phyloP scores from a whole-genome alignment of 805 yeast genomes.

The Saccharomycopsis javanensis region DNA sequence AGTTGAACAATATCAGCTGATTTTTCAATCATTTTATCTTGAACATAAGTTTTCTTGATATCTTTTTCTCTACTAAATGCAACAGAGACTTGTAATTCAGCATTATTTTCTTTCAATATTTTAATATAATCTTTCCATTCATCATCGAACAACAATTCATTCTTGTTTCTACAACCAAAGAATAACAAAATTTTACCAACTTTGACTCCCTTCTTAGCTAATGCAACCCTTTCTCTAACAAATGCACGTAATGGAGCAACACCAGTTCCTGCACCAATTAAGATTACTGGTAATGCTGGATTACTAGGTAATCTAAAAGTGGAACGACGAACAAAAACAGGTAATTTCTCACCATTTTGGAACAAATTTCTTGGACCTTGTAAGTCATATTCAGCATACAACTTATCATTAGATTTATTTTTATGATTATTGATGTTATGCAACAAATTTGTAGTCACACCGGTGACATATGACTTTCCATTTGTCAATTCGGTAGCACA shows the following conservation, averaged over 20 bases:
- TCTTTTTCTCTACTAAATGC: slow-evolving; percentile 79
- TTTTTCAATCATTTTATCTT: slow-evolving; percentile 56
- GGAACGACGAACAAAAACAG: slow-evolving; percentile 90
- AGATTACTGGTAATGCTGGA: slow-evolving; percentile 71
- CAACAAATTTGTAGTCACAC: slow-evolving; percentile 86
- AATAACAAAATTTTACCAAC: slow-evolving; percentile 72
- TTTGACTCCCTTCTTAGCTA: slow-evolving; percentile 36
- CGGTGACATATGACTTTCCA: slow-evolving; percentile 31
- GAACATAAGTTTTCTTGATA: slow-evolving; percentile 64
- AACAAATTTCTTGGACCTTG: slow-evolving; percentile 70
- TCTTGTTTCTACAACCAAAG: slow-evolving; percentile 76
- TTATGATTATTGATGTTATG: slow-evolving; percentile 56
- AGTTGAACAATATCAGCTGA: slow-evolving; percentile 32
- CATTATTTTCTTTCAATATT: slow-evolving; percentile 39
- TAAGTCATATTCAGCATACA: slow-evolving; percentile 47
- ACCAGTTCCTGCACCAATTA: slow-evolving; percentile 98
- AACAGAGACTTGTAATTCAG: slow-evolving; percentile 49
- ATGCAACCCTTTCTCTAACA: slow-evolving; percentile 71
- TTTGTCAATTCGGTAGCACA: slow-evolving; percentile 23
- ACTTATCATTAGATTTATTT: slow-evolving; percentile 33
- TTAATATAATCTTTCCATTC: slow-evolving; percentile 80
- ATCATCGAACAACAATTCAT: slow-evolving; percentile 68
- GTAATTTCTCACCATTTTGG: slow-evolving; percentile 43
- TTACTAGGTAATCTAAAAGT: slow-evolving; percentile 88
- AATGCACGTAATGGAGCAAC: slow-evolving; percentile 98